Conservation (phyloP, 2,329 filamentous ascomycete genomes). For the Verticillium klebahnii region DNA sequence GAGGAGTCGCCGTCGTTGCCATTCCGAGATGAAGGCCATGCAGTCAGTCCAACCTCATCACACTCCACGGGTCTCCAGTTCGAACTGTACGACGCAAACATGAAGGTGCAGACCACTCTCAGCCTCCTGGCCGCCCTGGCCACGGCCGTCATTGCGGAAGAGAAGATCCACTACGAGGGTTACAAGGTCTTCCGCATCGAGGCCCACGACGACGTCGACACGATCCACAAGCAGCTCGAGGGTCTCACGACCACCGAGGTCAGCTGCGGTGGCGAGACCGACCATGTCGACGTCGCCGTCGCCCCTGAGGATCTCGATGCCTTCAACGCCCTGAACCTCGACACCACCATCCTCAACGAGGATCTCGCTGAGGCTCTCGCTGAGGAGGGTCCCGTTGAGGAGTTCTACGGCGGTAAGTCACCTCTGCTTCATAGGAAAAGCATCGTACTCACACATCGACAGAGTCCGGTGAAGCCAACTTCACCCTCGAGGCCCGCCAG, state of each 20-base stretch:
- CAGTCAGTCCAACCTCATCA: neutral
- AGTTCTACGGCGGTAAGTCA: conserved; percentile 22
- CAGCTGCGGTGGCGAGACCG: conserved; percentile 25
- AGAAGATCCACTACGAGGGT: conserved; percentile 33
- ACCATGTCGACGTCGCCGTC: conserved; percentile 34
- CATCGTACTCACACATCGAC: neutral
- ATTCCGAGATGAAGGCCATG: neutral
- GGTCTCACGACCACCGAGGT: conserved; percentile 33
- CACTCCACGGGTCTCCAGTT: no score
- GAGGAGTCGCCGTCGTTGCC: neutral
- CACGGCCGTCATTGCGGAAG: conserved; percentile 8
- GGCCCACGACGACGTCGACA: conserved; percentile 24
- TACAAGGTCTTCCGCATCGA: conserved; percentile 40
- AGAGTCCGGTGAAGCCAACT: neutral
- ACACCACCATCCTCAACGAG: conserved; percentile 29
- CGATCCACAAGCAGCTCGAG: conserved; percentile 25
- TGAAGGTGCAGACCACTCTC: conserved; percentile 9
- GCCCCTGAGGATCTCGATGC: conserved; percentile 25
- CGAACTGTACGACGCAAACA: neutral
- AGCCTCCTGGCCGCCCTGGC: conserved; percentile 7
- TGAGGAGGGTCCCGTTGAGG: conserved; percentile 23
- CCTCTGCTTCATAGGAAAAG: neutral
- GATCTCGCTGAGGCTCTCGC: conserved; percentile 33
- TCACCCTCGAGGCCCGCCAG: conserved; percentile 4
- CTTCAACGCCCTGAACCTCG: conserved; percentile 27